phyloP scores from a whole-genome alignment of 106 monocot genomes.

The Xerophyta viscosa region DNA sequence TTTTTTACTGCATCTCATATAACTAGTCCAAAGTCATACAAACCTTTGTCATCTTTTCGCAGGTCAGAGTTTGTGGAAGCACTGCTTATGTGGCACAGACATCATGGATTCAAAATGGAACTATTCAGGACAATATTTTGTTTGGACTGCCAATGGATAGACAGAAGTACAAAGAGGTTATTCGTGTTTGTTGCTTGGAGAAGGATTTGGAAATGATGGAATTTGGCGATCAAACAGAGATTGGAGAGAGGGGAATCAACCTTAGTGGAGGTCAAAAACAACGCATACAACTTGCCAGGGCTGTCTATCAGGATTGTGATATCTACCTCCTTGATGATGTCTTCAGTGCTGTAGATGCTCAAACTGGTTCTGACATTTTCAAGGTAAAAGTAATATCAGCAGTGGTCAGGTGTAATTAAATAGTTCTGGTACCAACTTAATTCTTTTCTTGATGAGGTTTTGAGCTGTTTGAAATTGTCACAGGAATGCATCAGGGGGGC shows the following conservation, averaged over 20 bases:
- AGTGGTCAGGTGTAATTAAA: too few species aligned
- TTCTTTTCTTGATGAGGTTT: too few species aligned
- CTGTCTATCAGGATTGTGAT: conserved; percentile 91
- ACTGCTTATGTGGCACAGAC: conserved; percentile 93
- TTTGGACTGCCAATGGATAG: conserved; percentile 61
- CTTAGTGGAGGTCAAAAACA: conserved; percentile 98
- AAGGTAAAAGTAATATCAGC: too few species aligned
- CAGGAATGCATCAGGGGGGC: conserved; percentile 82
- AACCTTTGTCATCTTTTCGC: too few species aligned
- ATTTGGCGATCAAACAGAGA: conserved; percentile 99
- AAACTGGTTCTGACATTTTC: conserved; percentile 91
- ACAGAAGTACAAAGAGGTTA: conserved; percentile 57
- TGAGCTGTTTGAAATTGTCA: neutral
- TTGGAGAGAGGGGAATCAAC: conserved; percentile 95
- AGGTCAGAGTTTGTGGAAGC: conserved; percentile 82
- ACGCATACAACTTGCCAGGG: conserved; percentile 88
- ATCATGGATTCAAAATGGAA: conserved; percentile 97
- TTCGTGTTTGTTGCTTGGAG: conserved; percentile 70
- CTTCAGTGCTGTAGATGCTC: conserved; percentile 97
- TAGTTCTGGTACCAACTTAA: too few species aligned
- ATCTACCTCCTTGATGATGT: conserved; percentile 96
- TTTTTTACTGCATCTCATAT: too few species aligned
- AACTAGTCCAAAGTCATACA: too few species aligned
- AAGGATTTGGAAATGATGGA: conserved; percentile 98
- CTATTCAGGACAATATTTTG: conserved; percentile 84